Conservation (phyloP, 2,329 filamentous ascomycete genomes). For the Nigrospora sphaerica region DNA sequence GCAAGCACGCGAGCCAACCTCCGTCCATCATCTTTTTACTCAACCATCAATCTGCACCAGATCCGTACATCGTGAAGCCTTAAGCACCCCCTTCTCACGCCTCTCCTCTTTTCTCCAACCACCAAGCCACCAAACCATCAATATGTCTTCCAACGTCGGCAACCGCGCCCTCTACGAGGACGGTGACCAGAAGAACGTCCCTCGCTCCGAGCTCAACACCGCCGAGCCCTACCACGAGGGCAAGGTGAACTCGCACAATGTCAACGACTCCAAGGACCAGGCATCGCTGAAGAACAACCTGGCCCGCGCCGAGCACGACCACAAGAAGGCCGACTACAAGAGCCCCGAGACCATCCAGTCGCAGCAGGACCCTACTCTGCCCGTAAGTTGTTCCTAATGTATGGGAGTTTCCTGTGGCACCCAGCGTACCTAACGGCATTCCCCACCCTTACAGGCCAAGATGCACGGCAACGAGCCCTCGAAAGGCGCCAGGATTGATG, state of each 20-base stretch:
- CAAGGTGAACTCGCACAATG: constrained; percentile 58
- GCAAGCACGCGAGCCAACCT: too few species aligned
- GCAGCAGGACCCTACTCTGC: constrained; percentile 56
- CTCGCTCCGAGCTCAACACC: constrained; percentile 41
- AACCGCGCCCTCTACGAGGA: constrained; percentile 61
- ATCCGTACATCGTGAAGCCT: too few species aligned
- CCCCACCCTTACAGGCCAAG: constrained; percentile 38
- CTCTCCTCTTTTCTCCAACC: background rate
- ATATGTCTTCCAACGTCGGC: constrained; percentile 58
- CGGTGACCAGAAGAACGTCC: constrained; percentile 65
- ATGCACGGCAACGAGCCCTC: constrained; percentile 68
- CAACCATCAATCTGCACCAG: too few species aligned
- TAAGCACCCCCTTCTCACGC: background rate
- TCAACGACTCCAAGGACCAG: constrained; percentile 68
- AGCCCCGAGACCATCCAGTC: constrained; percentile 29
- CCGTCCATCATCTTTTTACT: too few species aligned
- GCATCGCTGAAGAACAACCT: constrained; percentile 66
- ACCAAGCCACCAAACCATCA: constrained; percentile 7
- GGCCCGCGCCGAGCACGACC: constrained; percentile 46
- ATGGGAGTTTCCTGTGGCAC: background rate
- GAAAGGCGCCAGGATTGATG: constrained; percentile 65
- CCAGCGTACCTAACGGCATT: too few species aligned
- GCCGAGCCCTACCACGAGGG: constrained; percentile 65
- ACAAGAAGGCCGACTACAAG: constrained; percentile 37
- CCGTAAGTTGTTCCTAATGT: constrained; percentile 29